Base-by-base conservation (phyloP, 2,329 filamentous ascomycete genomes). In the Fusarium citri region DNA sequence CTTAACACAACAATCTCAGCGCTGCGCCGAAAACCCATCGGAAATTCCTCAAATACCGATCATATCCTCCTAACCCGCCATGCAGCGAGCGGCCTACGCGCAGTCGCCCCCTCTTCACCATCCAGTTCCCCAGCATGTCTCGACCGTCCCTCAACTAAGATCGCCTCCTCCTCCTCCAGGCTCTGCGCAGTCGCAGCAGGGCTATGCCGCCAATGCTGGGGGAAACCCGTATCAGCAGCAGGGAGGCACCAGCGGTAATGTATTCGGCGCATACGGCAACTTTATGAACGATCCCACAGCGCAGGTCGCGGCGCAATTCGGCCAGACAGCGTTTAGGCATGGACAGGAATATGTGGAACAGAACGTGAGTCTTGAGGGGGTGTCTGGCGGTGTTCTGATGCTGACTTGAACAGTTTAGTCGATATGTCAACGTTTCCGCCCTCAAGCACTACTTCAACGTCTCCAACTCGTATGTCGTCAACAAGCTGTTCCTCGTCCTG, bases 381-480 rank as follows among this genome's bases (percentile, higher is more conserved):
- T 11, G 8, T 37, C 16, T 42, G 42, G 26, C 16, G 25, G 31
- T 56, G 3, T 10, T n/a, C 8, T 50, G 16, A 28, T 68, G 63
- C 76, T 69, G 72, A 71, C 26, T 47, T 5, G 18, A 43, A 43
- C 57, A 87, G 85, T 82, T 88, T 71, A 87, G 87, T 71, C 86
- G 87, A 80, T 98, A 95, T 82, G 91, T 99, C 81, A 97, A 94
- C 77, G 92, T 98, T 74, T 91, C 92, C 16, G 93, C 94, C 20
- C 87, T 99, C 46, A 99, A 99, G 82, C 96, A 98, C 83, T 99
- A 98, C 87, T 99, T 99, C 85, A 98, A 98, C 83, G 96, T 99
- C 70, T 97, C 94, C 72, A 99, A 99, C 85, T 92, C 89, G 64
- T 99, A 99, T 82, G 96, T 99, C 78, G 86, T 97, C 78, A 94